Evolutionary conservation across 139 green algal genomes (phyloP).

Genomic region (Chara braunii): DNA sequence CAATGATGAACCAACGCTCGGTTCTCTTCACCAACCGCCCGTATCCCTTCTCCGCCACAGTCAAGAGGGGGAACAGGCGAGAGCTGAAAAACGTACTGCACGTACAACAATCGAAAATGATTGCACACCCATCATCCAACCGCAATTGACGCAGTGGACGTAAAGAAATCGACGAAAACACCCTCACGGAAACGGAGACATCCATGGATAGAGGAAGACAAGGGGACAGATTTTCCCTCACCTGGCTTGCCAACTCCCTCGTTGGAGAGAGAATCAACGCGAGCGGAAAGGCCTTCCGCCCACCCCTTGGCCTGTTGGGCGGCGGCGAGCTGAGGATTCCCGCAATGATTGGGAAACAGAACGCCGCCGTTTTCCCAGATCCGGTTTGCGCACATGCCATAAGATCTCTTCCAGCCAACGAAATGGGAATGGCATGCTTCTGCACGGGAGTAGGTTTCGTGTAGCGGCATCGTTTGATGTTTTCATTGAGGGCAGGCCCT

Average conservation of each 20-base stretch:
- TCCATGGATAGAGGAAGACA: conserved; percentile 1
- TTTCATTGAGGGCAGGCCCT: conserved; percentile 62
- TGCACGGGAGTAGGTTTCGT: conserved; percentile 96
- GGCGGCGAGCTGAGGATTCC: conserved; percentile 68
- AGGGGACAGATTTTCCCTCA: conserved; percentile 47
- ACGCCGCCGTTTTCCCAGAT: conserved; percentile 96
- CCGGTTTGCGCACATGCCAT: conserved; percentile 79
- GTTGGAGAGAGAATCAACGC: conserved; percentile 87
- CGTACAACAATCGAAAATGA: no score
- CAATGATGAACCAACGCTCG: no score
- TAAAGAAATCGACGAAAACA: no score
- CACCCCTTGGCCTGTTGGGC: conserved; percentile 29
- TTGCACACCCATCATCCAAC: no score
- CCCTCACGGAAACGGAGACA: no score
- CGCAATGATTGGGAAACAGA: conserved; percentile 98
- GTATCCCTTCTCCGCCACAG: no score
- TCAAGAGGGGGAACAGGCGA: no score
- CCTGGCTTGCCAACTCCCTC: conserved; percentile 80
- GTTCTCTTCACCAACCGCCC: no score
- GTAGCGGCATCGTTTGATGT: conserved; percentile 93
- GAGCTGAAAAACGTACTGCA: no score
- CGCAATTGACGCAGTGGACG: no score
- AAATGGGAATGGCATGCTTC: conserved; percentile 92
- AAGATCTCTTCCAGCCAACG: conserved; percentile 79
- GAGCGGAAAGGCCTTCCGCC: conserved; percentile 76